These are phyloP conservation scores for Penicillium mononematosum DNA, from an alignment of 495 filamentous ascomycete genomes.

Conservation along the genomic window DNA sequence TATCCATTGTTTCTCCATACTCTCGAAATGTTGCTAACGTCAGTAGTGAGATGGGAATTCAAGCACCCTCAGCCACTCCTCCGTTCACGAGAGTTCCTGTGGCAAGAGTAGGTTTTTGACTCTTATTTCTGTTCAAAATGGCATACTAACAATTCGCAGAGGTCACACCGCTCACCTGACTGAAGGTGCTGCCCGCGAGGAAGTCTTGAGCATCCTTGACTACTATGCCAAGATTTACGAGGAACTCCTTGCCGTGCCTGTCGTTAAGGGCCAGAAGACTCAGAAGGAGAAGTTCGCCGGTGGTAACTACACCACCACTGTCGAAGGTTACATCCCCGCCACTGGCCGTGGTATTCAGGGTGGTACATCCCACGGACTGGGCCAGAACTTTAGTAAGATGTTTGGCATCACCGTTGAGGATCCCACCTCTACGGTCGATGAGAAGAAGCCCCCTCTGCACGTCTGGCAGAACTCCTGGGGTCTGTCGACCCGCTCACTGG, in stretches of 20 bases:
- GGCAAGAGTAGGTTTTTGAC: slow-evolving; percentile 66
- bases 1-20: neutral
- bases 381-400: slow-evolving; percentile 98
- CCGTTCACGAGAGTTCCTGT: slow-evolving; percentile 88
- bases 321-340: slow-evolving; percentile 84
- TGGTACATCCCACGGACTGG: slow-evolving; percentile 88
- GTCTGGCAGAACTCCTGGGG: slow-evolving; percentile 99
- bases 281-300: slow-evolving; percentile 97
- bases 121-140: neutral
- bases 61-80: slow-evolving; percentile 97
- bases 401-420: slow-evolving; percentile 97
- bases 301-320: slow-evolving; percentile 90
- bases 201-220: slow-evolving; percentile 92
- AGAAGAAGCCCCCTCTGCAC: slow-evolving; percentile 65
- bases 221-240: slow-evolving; percentile 87
- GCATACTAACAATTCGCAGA: slow-evolving; percentile 13
- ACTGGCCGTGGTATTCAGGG: slow-evolving; percentile 97
- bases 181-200: slow-evolving; percentile 69
- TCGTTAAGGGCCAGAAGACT: slow-evolving; percentile 82
- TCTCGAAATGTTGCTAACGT: neutral
- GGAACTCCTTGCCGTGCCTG: slow-evolving; percentile 89
- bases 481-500: slow-evolving; percentile 89
- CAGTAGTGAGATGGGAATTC: slow-evolving; percentile 93
- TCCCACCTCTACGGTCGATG: slow-evolving; percentile 71
- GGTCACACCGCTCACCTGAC: slow-evolving; percentile 94